Evolutionary conservation across 148 eudicot genomes (phyloP).

Genomic region (Selenicereus undatus): DNA sequence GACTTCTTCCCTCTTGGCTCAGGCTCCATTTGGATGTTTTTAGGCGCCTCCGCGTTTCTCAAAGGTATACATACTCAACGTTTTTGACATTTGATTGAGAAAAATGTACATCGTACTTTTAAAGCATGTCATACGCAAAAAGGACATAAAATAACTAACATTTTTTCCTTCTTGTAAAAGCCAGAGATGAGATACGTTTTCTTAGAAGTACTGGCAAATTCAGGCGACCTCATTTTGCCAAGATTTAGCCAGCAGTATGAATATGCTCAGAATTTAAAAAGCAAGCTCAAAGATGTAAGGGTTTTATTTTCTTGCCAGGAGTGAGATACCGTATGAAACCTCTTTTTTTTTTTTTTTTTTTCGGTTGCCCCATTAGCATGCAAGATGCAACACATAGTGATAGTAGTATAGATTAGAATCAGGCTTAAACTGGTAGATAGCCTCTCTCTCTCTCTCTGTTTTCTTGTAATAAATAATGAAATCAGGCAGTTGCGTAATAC

Average conservation of each 20-base stretch:
- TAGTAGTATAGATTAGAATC: neutral
- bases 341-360: too few relatives aligned
- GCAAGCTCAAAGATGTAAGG: neutral
- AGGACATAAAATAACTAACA: neutral
- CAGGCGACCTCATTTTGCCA: neutral
- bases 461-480: neutral
- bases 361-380: too few relatives aligned
- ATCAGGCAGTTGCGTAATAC: neutral
- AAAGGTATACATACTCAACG: neutral
- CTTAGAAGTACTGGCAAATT: neutral
- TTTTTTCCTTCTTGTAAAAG: neutral
- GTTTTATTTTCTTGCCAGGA: neutral
- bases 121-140: too few relatives aligned
- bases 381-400: neutral
- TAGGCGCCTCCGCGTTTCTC: neutral
- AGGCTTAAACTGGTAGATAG: constrained; percentile 15
- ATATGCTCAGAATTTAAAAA: neutral
- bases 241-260: constrained; percentile 12
- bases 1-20: neutral
- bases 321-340: too few relatives aligned
- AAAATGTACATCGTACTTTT: neutral
- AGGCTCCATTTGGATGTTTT: neutral
- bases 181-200: neutral
- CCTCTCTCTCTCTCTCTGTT: neutral
- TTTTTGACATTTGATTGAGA: neutral